phyloP scores from a whole-genome alignment of 345 rosid genomes.

The Combretum micranthum region DNA sequence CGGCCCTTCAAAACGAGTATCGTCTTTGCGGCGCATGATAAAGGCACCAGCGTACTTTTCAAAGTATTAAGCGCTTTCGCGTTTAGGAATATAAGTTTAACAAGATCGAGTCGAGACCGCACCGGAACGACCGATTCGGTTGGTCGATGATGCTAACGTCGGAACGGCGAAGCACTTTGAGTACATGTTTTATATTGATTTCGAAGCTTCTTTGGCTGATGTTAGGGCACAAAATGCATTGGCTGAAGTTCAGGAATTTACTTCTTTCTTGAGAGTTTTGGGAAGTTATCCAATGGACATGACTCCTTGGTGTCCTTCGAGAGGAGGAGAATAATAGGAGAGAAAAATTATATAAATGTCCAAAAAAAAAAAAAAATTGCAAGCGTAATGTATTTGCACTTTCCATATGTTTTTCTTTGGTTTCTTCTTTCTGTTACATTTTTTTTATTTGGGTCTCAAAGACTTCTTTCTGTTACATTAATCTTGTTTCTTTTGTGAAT shows the following conservation, averaged over 20 bases:
- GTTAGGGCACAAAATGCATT: slow-evolving; percentile 42
- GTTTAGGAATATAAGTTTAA: slow-evolving; percentile 39
- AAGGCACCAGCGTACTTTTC: slow-evolving; percentile 46
- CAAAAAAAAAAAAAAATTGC: not conserved
- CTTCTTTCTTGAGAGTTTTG: slow-evolving; percentile 43
- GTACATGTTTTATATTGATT: slow-evolving; percentile 48
- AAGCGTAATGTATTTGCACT: too few species aligned
- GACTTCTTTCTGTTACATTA: too few species aligned
- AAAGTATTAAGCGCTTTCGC: slow-evolving; percentile 51
- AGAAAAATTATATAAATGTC: slow-evolving; percentile 1
- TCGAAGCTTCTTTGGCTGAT: slow-evolving; percentile 49
- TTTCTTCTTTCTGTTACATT: too few species aligned
- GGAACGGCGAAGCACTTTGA: slow-evolving; percentile 56
- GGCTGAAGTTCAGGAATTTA: slow-evolving; percentile 52
- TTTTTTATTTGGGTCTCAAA: too few species aligned
- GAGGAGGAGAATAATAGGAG: slow-evolving; percentile 16
- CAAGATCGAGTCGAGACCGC: slow-evolving; percentile 53
- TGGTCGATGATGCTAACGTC: slow-evolving; percentile 40
- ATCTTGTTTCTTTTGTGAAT: too few species aligned
- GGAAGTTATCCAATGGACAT: slow-evolving; percentile 54
- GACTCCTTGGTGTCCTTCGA: slow-evolving; percentile 44
- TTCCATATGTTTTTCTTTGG: too few species aligned
- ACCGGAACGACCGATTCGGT: slow-evolving; percentile 41
- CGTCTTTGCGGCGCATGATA: slow-evolving; percentile 47
- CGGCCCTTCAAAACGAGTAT: slow-evolving; percentile 48